Percentiles rank a stretch among this genome's conserved stretches.
Conservation (phyloP, 2,329 filamentous ascomycete genomes). For the Aspergillus sp. region DNA sequence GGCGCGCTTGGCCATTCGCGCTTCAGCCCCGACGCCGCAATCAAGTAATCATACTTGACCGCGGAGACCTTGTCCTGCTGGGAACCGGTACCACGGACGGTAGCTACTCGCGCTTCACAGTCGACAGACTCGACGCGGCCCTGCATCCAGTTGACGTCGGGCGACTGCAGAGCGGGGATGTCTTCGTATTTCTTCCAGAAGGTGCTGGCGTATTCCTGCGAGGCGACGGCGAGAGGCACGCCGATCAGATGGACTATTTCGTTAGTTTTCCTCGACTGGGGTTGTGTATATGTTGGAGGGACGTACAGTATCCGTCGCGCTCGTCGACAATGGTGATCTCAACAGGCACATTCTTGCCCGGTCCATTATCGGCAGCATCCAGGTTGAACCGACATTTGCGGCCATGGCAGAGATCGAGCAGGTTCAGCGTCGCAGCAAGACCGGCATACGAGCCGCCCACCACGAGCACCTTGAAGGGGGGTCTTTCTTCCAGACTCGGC, state of each 20-base stretch:
- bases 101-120: background rate
- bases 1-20: conserved; percentile 71
- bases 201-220: background rate
- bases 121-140: background rate
- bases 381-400: background rate
- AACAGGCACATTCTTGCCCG: background rate
- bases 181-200: conserved; percentile 1
- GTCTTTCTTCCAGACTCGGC: conserved; percentile 14
- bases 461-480: conserved; percentile 57
- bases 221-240: background rate
- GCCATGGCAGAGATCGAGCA: conserved; percentile 64
- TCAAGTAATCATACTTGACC: conserved; percentile 58
- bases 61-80: background rate
- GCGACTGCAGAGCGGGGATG: conserved; percentile 1
- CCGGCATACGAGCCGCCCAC: conserved; percentile 72
- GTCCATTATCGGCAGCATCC: background rate
- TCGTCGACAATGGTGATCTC: conserved; percentile 72
- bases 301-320: conserved; percentile 71
- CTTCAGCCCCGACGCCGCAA: conserved; percentile 67
- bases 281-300: background rate
- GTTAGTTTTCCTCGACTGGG: background rate
- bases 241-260: background rate
- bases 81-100: background rate
- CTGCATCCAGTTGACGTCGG: background rate
- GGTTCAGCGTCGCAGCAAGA: conserved; percentile 63